Percentiles rank a stretch among this genome's conserved stretches.
phyloP scores from a whole-genome alignment of 495 filamentous ascomycete genomes.

The Copromyces sp. region DNA sequence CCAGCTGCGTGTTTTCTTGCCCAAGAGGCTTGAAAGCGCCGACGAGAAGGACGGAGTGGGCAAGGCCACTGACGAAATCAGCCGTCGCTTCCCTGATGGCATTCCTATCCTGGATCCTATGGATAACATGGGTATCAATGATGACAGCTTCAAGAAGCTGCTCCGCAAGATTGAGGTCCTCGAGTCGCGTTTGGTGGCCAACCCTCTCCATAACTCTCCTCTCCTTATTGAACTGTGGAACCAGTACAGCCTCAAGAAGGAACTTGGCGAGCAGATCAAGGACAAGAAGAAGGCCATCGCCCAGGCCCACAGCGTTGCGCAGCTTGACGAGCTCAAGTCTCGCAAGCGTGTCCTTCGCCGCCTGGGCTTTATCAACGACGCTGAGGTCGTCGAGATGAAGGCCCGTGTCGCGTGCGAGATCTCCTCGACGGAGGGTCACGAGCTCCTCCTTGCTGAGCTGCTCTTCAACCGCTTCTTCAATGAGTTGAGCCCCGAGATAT shows the following conservation, averaged over 20 bases:
- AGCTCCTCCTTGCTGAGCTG: constrained; percentile 82
- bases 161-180: constrained; percentile 94
- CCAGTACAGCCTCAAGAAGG: constrained; percentile 71
- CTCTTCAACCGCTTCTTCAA: constrained; percentile 98
- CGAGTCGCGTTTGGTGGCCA: constrained; percentile 79
- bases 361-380: constrained; percentile 90
- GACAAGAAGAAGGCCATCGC: constrained; percentile 75
- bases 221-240: constrained; percentile 72
- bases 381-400: constrained; percentile 89
- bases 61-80: constrained; percentile 57
- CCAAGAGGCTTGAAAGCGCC: constrained; percentile 54
- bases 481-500: constrained; percentile 77
- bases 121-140: constrained; percentile 86
- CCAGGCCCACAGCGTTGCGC: constrained; percentile 72
- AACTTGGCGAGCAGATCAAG: constrained; percentile 68
- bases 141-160: constrained; percentile 85
- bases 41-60: constrained; percentile 56
- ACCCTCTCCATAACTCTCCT: constrained; percentile 83
- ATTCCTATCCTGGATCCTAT: constrained; percentile 81
- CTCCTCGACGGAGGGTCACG: constrained; percentile 70
- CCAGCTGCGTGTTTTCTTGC: constrained; percentile 67
- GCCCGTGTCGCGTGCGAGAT: constrained; percentile 96
- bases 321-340: constrained; percentile 90
- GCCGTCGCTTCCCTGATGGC: constrained; percentile 84
- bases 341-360: constrained; percentile 93